phyloP scores from a whole-genome alignment of 306 rosid species.

The Aeschynomene evenia region DNA sequence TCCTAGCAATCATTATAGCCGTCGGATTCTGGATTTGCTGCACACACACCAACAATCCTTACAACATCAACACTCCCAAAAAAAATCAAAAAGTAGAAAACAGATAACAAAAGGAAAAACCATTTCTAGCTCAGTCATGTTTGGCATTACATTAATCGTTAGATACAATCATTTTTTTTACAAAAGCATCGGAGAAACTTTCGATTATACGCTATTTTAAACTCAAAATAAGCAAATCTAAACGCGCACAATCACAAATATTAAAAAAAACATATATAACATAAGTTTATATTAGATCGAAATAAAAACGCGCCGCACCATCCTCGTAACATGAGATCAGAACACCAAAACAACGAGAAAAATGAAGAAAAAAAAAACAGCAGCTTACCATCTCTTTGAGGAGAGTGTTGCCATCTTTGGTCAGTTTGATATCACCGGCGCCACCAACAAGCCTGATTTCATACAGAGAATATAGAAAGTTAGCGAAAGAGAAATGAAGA shows the following conservation, averaged over 20 bases:
- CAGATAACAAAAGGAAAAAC: neutral
- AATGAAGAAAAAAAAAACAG: neutral
- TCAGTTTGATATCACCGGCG: constrained; percentile 92
- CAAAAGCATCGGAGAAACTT: neutral
- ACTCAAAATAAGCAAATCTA: neutral
- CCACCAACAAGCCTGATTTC: constrained; percentile 90
- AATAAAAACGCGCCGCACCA: no score
- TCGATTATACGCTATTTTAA: neutral
- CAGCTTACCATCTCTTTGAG: constrained; percentile 82
- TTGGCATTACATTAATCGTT: no score
- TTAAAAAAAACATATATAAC: no score
- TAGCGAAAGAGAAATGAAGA: neutral
- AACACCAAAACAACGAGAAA: neutral
- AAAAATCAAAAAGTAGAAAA: neutral
- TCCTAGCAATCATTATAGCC: constrained; percentile 96
- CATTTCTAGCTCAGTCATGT: no score
- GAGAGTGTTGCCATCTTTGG: constrained; percentile 96
- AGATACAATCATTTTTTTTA: no score
- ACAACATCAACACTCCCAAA: neutral
- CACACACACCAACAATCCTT: neutral
- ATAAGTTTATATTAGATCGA: no score
- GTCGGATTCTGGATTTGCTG: constrained; percentile 99
- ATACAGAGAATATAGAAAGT: neutral
- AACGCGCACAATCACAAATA: no score
- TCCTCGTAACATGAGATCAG: neutral